Percentiles rank a stretch among this genome's conserved stretches.
Conservation (phyloP, 75 land plant species). For the Picea sitchensis region DNA sequence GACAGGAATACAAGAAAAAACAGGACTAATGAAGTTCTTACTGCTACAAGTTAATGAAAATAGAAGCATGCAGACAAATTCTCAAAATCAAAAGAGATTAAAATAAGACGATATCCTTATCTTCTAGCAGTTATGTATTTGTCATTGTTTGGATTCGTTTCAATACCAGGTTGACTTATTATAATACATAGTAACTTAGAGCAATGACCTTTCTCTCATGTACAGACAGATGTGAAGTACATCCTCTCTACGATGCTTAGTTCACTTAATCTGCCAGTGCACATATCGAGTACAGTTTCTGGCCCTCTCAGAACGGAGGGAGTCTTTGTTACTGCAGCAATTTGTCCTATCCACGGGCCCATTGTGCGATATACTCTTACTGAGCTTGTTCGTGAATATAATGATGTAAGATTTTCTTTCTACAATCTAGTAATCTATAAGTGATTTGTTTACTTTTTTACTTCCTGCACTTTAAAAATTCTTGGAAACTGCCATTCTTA, state of each 20-base stretch:
- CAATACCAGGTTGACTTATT: background rate
- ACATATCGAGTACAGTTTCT: constrained; percentile 19
- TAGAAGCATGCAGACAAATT: background rate
- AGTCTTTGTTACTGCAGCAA: constrained; percentile 32
- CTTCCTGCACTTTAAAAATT: background rate
- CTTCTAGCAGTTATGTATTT: background rate
- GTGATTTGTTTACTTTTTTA: background rate
- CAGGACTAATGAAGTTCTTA: no score
- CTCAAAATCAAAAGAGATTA: background rate
- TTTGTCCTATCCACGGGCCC: constrained; percentile 52
- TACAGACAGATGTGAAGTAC: constrained; percentile 42
- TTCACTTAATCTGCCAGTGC: constrained; percentile 31
- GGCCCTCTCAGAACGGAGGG: constrained; percentile 9
- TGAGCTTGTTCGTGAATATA: constrained; percentile 50
- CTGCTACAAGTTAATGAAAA: background rate
- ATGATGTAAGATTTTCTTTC: constrained; percentile 25
- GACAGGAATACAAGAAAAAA: no score
- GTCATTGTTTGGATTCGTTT: background rate
- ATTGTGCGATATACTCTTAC: constrained; percentile 48
- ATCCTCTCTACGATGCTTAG: constrained; percentile 27
- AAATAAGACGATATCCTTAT: background rate
- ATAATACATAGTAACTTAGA: no score
- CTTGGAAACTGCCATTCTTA: background rate
- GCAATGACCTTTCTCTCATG: background rate
- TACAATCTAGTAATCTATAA: background rate